Base-by-base conservation (phyloP, 768 basidiomycete genomes). In the Amanita inopinata region DNA sequence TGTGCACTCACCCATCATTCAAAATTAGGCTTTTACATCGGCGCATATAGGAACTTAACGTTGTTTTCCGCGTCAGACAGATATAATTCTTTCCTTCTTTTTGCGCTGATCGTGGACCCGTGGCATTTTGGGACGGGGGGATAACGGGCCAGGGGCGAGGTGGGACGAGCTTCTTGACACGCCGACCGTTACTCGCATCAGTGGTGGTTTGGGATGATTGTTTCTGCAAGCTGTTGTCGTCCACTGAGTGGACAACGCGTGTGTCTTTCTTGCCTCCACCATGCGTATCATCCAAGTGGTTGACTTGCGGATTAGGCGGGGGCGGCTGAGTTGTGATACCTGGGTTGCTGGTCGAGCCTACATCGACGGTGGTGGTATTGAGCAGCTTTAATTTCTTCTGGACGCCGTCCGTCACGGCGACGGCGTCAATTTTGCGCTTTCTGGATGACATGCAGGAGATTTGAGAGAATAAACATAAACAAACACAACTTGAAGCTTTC, bases 11-110 rank as follows among this genome's bases (percentile, higher is more conserved):
- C 79, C 83, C 87, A 49, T 89, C 78, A 33, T 78, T 73, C 33
- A 87, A 54, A 33, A 90, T 60, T 20, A 81, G 60, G 46, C 78
- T 71, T 53, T 85, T 87, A 58, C 88, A 90, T 35, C 83, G 73
- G 42, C 80, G 66, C 59, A 91, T 71, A 56, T 91, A 91, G 40
- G 73, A 69, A 25, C 76, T 80, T 4, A 91, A 56, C 27, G 73
- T 62, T 1, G 83, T 85, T 55, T 79, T 85, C 33, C 88, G 83
- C 49, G 85, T 83, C 48, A 91, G 46, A 47, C 85, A 87, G 40
- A 91, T 80, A 51, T 75, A 65, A 51, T 87, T 88, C 56, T 85
- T 89, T 46, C 86, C 87, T 55, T 88, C 83, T 34, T 67, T 74
- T 49, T 84, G 84, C 24, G 77, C 71, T 4, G 87, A 88, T 24